Base-by-base conservation (phyloP, 306 rosid genomes). In the Quercus glauca region DNA sequence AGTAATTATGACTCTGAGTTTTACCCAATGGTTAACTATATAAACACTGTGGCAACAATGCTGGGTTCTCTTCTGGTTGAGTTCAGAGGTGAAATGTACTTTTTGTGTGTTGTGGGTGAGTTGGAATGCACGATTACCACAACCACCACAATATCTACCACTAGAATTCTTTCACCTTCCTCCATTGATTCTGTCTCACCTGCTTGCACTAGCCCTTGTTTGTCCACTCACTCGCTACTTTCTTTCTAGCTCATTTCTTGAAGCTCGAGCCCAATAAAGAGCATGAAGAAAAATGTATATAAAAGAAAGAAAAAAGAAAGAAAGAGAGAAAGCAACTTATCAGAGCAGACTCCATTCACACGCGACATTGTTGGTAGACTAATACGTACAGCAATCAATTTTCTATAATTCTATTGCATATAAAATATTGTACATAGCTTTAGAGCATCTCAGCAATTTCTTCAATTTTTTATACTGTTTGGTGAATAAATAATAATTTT, bases 91-190 rank as follows among this genome's bases (percentile, higher is more conserved):
- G 70, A 23, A 31, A 64, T 84, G 69, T 64, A 35, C 29, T 69
- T 56, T 69, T 71, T 28, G 65, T 61, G 45, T 41, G 45, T 83
- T 69, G 78, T 61, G 59, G 29, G 69, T 79, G 81, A 51, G 84
- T 78, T 80, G 87, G 82, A 90, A 82, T 73, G 74, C 85, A 78
- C 74, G 23, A 65, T 37, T 28, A 78, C 71, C 73, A 83, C 83
- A 53, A 71, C 82, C 59, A 77, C 70, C 79, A 57, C 68, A 75
- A 80, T 60, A 43, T 59, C 74, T 67, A 33, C 12, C 80, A 14
- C 23, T 29, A 35, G 53, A 55, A n/a, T 72, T 19, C 35, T 17
- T 13, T 67, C 51, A 67, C 21, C 45, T 28, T 23, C 14, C 69
- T 68, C 35, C 81, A 67, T 74, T 84, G 74, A 77, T 79, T 69